phyloP scores from a whole-genome alignment of 2,329 filamentous ascomycete species.

The Neoarthrinium moseri region DNA sequence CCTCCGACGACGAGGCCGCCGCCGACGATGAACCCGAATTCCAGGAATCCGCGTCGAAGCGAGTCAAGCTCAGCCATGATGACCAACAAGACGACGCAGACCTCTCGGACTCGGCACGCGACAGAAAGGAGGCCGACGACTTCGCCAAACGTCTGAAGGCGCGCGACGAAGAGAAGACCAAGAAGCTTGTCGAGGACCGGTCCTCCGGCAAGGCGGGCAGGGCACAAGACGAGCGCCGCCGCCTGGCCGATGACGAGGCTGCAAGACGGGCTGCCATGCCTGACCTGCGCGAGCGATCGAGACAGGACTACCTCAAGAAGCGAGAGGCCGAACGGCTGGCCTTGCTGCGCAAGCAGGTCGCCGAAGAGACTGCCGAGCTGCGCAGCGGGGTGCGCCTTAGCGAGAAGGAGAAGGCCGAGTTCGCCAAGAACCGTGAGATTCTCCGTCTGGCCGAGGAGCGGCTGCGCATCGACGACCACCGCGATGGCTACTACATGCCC shows the following conservation, averaged over 20 bases:
- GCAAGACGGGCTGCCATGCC: constrained; percentile 71
- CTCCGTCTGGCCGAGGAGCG: constrained; percentile 81
- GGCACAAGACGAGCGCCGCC: constrained; percentile 58
- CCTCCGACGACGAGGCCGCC: constrained; percentile 42
- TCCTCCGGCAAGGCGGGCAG: constrained; percentile 39
- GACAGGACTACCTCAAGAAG: constrained; percentile 93
- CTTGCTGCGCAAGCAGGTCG: constrained; percentile 84
- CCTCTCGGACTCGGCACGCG: constrained; percentile 62
- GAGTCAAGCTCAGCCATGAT: constrained; percentile 63
- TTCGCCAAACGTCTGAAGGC: constrained; percentile 74
- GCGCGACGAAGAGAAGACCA: constrained; percentile 69
- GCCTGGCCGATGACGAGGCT: constrained; percentile 65
- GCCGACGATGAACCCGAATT: constrained; percentile 58
- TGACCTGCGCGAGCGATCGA: constrained; percentile 77
- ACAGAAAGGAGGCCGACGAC: constrained; percentile 74
- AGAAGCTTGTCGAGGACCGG: constrained; percentile 58
- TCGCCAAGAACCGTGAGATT: constrained; percentile 83
- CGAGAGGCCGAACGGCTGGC: constrained; percentile 82
- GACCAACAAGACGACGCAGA: constrained; percentile 39
- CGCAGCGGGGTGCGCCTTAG: constrained; percentile 73
- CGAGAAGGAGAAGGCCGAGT: constrained; percentile 79
- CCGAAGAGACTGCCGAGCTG: constrained; percentile 81
- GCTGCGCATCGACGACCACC: constrained; percentile 83
- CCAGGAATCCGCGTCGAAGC: constrained; percentile 68
- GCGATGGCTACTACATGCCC: constrained; percentile 88